phyloP scores from a whole-genome alignment of 2,329 filamentous ascomycete species.

The Geosmithia flava region DNA sequence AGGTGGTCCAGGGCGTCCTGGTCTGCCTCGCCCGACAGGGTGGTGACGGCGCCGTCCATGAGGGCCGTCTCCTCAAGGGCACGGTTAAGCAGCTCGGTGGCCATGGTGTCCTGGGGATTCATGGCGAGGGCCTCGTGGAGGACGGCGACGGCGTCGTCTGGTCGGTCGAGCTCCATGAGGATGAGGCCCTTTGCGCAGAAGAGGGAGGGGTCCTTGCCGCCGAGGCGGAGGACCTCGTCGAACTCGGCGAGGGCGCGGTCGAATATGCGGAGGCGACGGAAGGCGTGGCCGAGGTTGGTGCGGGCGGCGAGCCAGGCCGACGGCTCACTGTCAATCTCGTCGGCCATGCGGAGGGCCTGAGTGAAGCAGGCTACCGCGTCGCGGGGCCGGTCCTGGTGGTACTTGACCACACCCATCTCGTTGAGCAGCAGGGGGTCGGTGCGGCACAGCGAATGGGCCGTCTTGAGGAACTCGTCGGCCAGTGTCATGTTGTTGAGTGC shows the following conservation, averaged over 20 bases:
- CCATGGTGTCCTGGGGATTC: conserved; percentile 67
- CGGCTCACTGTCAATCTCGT: conserved; percentile 71
- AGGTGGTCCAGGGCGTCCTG: conserved; percentile 31
- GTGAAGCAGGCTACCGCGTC: conserved; percentile 69
- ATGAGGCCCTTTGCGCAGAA: conserved; percentile 79
- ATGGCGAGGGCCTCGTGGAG: conserved; percentile 78
- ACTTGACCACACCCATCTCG: conserved; percentile 91
- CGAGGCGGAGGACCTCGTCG: conserved; percentile 73
- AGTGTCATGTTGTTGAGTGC: conserved; percentile 90
- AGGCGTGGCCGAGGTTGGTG: conserved; percentile 82
- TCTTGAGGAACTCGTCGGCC: conserved; percentile 87
- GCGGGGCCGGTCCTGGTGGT: conserved; percentile 71
- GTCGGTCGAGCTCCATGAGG: conserved; percentile 61
- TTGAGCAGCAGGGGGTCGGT: conserved; percentile 86
- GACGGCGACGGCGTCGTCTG: conserved; percentile 66
- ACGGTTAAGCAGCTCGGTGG: conserved; percentile 64
- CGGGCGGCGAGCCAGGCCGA: conserved; percentile 73
- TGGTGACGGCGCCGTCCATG: conserved; percentile 24
- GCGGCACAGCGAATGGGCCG: conserved; percentile 71
- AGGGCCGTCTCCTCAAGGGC: conserved; percentile 52
- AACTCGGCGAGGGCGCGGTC: conserved; percentile 69
- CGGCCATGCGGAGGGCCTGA: conserved; percentile 63
- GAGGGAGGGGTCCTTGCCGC: conserved; percentile 65
- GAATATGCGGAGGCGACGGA: conserved; percentile 58
- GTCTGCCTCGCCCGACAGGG: background rate